Percentiles rank a stretch among this genome's conserved stretches.
phyloP scores from a whole-genome alignment of 805 yeast species.

The Saturnispora serradocipensis region DNA sequence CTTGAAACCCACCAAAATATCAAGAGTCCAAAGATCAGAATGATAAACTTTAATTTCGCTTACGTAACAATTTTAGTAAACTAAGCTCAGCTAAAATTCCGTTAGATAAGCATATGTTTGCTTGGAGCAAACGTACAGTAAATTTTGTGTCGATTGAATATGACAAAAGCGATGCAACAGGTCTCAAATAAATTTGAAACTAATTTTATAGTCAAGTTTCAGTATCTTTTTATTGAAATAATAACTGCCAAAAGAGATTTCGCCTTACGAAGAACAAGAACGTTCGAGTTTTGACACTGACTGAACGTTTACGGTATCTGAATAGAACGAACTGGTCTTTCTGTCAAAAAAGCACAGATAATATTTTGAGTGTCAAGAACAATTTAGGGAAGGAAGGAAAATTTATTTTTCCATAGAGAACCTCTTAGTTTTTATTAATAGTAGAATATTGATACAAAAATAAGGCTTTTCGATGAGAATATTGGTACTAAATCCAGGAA shows the following conservation, averaged over 20 bases:
- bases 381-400: neutral
- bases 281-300: neutral
- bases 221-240: no score
- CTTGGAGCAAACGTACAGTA: neutral
- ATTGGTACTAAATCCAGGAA: constrained; percentile 3
- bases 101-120: neutral
- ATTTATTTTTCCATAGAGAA: neutral
- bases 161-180: neutral
- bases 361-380: neutral
- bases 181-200: neutral
- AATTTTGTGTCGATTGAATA: neutral
- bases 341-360: neutral
- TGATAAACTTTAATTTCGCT: neutral
- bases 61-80: neutral
- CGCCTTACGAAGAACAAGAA: neutral
- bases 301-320: neutral
- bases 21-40: neutral
- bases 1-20: neutral
- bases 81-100: neutral
- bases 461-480: neutral
- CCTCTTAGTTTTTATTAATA: neutral
- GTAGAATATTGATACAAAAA: neutral
- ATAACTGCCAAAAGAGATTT: no score
- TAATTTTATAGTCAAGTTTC: neutral
- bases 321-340: neutral